Evolutionary conservation across 371 early-diverging fungal species (phyloP).

Genomic region (Funneliformis caledonium): DNA sequence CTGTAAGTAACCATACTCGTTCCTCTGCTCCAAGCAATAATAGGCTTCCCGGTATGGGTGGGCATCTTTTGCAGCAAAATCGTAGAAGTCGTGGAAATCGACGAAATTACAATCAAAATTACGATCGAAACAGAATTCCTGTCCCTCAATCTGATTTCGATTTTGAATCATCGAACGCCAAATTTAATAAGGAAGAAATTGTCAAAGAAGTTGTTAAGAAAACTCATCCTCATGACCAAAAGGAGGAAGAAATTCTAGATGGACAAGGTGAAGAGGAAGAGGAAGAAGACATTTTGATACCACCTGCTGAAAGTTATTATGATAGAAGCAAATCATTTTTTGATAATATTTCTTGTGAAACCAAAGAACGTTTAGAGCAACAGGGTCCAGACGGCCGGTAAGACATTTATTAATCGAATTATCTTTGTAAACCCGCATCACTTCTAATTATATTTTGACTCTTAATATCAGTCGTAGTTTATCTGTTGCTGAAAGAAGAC

Average conservation of each 20-base stretch:
- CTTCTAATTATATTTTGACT: background rate
- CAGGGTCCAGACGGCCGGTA: conserved; percentile 41
- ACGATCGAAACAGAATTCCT: conserved; percentile 52
- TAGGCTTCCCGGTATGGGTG: conserved; percentile 53
- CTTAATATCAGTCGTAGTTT: conserved; percentile 42
- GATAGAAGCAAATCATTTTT: conserved; percentile 87
- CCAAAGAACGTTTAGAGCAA: conserved; percentile 81
- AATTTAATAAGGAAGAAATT: conserved; percentile 86
- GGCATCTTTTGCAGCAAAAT: conserved; percentile 49
- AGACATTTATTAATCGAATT: background rate
- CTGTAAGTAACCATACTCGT: conserved; percentile 2
- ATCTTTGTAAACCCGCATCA: background rate
- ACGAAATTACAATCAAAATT: conserved; percentile 33
- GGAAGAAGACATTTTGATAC: conserved; percentile 57
- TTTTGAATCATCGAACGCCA: conserved; percentile 92
- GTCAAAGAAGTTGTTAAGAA: conserved; percentile 60
- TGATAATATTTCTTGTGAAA: conserved; percentile 97
- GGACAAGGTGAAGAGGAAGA: conserved; percentile 48
- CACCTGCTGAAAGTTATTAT: conserved; percentile 66
- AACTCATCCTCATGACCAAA: conserved; percentile 20
- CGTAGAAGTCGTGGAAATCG: conserved; percentile 39
- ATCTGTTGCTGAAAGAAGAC: conserved; percentile 69
- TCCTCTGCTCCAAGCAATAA: conserved; percentile 38
- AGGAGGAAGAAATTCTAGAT: conserved; percentile 38
- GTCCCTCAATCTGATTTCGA: conserved; percentile 93